phyloP scores from a whole-genome alignment of 1,284 basidiomycete species.

The Paramarasmius palmivorus region DNA sequence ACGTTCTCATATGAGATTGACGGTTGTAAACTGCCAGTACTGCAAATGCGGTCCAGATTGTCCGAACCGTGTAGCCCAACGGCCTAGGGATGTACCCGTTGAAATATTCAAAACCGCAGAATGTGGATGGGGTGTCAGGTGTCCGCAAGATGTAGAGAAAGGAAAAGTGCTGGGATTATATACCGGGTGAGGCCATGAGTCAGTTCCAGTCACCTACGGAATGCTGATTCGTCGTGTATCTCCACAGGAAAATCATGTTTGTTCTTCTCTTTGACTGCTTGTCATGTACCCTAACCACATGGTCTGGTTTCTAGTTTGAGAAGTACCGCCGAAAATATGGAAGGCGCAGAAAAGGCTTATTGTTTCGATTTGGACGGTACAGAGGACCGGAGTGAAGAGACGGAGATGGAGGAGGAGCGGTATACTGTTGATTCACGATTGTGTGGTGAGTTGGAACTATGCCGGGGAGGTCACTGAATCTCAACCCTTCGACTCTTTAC shows the following conservation, averaged over 20 bases:
- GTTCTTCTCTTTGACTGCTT: neutral
- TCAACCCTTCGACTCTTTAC: conserved; percentile 8
- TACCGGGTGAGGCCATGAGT: conserved; percentile 57
- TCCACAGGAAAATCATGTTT: conserved; percentile 31
- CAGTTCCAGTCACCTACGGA: neutral
- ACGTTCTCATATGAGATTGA: neutral
- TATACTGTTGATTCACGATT: conserved; percentile 50
- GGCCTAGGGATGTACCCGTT: conserved; percentile 45
- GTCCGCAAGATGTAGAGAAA: neutral
- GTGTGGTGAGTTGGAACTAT: conserved; percentile 38
- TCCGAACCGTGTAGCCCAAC: conserved; percentile 54
- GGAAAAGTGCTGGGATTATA: conserved; percentile 54
- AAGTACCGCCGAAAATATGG: conserved; percentile 34
- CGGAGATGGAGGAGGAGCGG: conserved; percentile 24
- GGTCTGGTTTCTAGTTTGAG: conserved; percentile 32
- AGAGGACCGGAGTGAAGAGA: conserved; percentile 36
- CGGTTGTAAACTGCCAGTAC: neutral
- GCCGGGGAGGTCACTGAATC: neutral
- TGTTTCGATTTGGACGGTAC: conserved; percentile 61
- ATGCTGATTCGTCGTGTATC: conserved; percentile 7
- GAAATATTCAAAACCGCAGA: conserved; percentile 58
- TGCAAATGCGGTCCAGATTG: conserved; percentile 27
- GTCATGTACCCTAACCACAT: neutral
- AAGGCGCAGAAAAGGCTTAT: conserved; percentile 33
- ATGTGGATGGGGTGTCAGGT: conserved; percentile 57